phyloP scores from a whole-genome alignment of 2,329 filamentous ascomycete species.

The Sphaerulina musiva region DNA sequence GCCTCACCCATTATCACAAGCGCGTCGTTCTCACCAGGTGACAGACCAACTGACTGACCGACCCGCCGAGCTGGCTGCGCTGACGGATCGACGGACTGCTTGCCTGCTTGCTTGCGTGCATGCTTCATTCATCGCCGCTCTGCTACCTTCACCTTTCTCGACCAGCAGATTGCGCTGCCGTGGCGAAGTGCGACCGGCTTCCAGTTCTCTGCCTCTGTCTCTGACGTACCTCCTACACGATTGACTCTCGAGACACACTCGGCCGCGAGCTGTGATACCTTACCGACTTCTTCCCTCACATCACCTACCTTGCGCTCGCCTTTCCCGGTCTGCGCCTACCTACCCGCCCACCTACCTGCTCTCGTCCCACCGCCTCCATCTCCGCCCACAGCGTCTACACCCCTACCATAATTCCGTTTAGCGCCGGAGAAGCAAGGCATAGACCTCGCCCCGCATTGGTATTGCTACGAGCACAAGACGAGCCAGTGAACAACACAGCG shows the following conservation, averaged over 20 bases:
- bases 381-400: not conserved
- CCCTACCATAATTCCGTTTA: not conserved
- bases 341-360: not conserved
- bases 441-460: constrained; percentile 6
- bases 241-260: not conserved
- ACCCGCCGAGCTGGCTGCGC: no score
- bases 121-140: no score
- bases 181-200: constrained; percentile 1
- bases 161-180: not conserved
- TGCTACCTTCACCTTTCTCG: not conserved
- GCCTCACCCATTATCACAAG: no score
- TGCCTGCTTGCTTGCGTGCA: no score
- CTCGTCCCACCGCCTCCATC: not conserved
- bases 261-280: not conserved
- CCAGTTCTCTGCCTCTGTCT: not conserved
- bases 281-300: not conserved
- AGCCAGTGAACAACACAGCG: not conserved
- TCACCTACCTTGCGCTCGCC: no score
- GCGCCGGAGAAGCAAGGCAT: not conserved
- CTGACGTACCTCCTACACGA: not conserved
- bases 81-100: no score
- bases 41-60: no score
- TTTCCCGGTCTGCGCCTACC: not conserved
- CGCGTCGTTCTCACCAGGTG: no score
- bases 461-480: not conserved